Conservation (phyloP, 1,139 yeast species). For the Scheffersomyces stambukii region DNA sequence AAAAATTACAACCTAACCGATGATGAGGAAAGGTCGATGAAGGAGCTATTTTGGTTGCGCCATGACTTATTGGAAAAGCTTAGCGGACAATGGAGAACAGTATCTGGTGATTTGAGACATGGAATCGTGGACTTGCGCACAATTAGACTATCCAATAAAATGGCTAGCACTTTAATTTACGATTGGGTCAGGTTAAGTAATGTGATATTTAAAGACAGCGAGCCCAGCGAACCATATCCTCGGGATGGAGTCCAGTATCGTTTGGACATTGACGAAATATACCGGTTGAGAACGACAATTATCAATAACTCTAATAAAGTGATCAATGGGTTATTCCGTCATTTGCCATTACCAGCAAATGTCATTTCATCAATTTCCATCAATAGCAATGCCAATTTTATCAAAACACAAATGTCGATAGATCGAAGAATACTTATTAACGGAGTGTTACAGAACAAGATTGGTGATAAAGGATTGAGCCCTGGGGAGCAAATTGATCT, state of each 20-base stretch:
- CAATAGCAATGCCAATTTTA: slow-evolving; percentile 10
- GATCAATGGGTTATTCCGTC: slow-evolving; percentile 59
- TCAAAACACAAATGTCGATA: slow-evolving; percentile 24
- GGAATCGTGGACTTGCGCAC: slow-evolving; percentile 69
- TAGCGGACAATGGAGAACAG: slow-evolving; percentile 60
- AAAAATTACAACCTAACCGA: slow-evolving; percentile 55
- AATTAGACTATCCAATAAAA: slow-evolving; percentile 52
- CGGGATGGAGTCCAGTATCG: slow-evolving; percentile 17
- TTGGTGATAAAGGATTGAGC: too few species aligned
- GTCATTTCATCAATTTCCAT: slow-evolving; percentile 8
- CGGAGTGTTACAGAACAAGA: slow-evolving; percentile 59
- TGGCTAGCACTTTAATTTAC: slow-evolving; percentile 47
- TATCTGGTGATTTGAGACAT: slow-evolving; percentile 19
- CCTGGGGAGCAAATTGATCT: slow-evolving; percentile 40
- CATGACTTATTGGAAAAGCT: slow-evolving; percentile 56
- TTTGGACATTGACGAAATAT: slow-evolving; percentile 43
- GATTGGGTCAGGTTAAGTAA: slow-evolving; percentile 44
- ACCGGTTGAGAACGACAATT: slow-evolving; percentile 44
- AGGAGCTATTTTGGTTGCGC: slow-evolving; percentile 78
- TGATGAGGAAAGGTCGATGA: slow-evolving; percentile 48
- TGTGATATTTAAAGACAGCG: slow-evolving; percentile 15
- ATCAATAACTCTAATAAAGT: slow-evolving; percentile 36
- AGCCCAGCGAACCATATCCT: slow-evolving; percentile 3
- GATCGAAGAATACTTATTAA: slow-evolving; percentile 56
- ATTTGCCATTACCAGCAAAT: slow-evolving; percentile 49